Evolutionary conservation across 805 yeast species (phyloP).

Genomic region (Saccharomycopsis fodiens): DNA sequence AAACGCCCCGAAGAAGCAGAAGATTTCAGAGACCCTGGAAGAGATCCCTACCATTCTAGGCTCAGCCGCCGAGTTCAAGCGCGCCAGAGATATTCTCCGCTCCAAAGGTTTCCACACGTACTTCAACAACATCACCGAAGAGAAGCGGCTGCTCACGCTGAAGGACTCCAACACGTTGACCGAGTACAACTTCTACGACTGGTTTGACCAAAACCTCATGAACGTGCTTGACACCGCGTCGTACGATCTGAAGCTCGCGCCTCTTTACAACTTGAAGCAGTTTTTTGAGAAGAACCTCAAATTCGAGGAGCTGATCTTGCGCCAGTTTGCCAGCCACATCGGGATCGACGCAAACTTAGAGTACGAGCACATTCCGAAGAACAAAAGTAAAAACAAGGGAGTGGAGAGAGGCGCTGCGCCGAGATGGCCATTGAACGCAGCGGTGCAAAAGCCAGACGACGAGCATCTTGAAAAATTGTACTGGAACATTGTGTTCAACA

Average conservation of each 20-base stretch:
- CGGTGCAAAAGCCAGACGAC: slow-evolving; percentile 12
- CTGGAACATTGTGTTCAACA: slow-evolving; percentile 33
- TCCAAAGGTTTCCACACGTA: slow-evolving; percentile 46
- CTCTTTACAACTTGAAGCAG: slow-evolving; percentile 48
- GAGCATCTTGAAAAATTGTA: slow-evolving; percentile 34
- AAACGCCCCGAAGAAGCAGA: neutral
- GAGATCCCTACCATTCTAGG: slow-evolving; percentile 36
- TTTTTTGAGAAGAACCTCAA: slow-evolving; percentile 49
- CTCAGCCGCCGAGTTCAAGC: slow-evolving; percentile 36
- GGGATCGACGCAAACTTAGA: slow-evolving; percentile 14
- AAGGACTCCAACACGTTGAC: slow-evolving; percentile 31
- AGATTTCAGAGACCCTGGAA: neutral
- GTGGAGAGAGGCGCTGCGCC: neutral
- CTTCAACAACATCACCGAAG: slow-evolving; percentile 41
- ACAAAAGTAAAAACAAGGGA: slow-evolving; percentile 4
- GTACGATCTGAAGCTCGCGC: slow-evolving; percentile 35
- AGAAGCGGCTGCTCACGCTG: slow-evolving; percentile 32
- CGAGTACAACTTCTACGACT: slow-evolving; percentile 34
- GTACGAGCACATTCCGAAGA: slow-evolving; percentile 7
- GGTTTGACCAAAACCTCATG: slow-evolving; percentile 32
- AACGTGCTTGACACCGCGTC: slow-evolving; percentile 33
- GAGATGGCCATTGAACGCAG: slow-evolving; percentile 6
- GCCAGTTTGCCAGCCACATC: slow-evolving; percentile 9
- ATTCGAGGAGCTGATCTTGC: slow-evolving; percentile 25
- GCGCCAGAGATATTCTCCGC: slow-evolving; percentile 39